Conservation (phyloP, 2,329 filamentous ascomycete genomes). For the Ophiostoma himal-ulmi region DNA sequence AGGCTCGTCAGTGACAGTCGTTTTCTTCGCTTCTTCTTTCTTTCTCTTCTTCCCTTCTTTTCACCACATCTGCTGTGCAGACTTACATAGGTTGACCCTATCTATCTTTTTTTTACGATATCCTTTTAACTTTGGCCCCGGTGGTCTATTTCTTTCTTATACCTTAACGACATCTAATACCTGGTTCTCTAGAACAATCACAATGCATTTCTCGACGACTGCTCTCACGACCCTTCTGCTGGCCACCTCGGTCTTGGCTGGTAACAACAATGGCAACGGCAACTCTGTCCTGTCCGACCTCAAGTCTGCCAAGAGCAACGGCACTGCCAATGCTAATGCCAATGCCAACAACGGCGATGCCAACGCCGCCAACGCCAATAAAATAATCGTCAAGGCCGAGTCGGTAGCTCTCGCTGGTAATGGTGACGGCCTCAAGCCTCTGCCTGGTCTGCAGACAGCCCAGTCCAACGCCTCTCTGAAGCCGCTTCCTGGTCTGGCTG, state of each 20-base stretch:
- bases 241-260: constrained; percentile 18
- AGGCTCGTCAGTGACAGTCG: constrained; percentile 4
- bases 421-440: constrained; percentile 22
- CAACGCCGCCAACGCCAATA: too few relatives aligned
- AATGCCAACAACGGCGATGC: too few relatives aligned
- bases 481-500: constrained; percentile 24
- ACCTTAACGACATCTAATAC: background rate
- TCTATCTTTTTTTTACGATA: background rate
- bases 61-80: constrained; percentile 1
- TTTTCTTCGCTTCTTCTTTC: constrained; percentile 17
- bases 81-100: background rate
- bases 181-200: background rate
- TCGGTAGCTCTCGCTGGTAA: constrained; percentile 16
- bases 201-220: constrained; percentile 27
- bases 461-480: constrained; percentile 18
- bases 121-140: background rate
- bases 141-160: background rate
- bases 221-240: constrained; percentile 26
- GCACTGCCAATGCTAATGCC: too few relatives aligned
- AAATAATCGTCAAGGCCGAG: constrained; percentile 7
- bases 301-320: background rate
- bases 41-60: background rate
- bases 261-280: constrained; percentile 14
- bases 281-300: background rate
- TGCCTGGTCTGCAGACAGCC: constrained; percentile 21